Base-by-base conservation (phyloP, 768 basidiomycete genomes). In the Xerocomellus intermedius region DNA sequence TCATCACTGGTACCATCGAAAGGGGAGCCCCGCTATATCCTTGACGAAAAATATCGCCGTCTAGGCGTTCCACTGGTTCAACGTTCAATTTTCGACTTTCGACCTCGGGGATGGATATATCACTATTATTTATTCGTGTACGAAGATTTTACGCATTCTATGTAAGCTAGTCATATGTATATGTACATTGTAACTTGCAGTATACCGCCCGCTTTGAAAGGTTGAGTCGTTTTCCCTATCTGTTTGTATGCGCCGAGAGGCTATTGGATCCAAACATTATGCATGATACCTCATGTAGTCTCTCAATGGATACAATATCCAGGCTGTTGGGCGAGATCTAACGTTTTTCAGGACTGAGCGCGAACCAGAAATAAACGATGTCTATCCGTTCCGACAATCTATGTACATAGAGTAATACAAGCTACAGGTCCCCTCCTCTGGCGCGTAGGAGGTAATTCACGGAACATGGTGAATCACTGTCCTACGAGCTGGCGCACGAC, bases 401-500 rank as follows among this genome's bases (percentile, higher is more conserved):
- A 48, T 41, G 44, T 53, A 65, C 66, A 54, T 30, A 21, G 21
- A 16, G n/a, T 60, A 50, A 47, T 56, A 64, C 58, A 61, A 32
- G 32, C 19, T 49, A 48, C 28, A 50, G 16, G 17, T 19, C n/a
- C 19, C 26, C 22, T 30, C 30, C 13, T 26, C 19, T 10, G 28
- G 36, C 9, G 7, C 30, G 14, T 4, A 35, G 17, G 14, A 43
- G 38, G 17, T 3, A 9, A 22, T 53, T 35, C 9, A 14, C 42
- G 28, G 38, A 42, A 35, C n/a, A 21, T 5, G 26, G 16, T 10
- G 48, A 36, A 33, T 67, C 50, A 73, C 58, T 62, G 58, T 45
- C 59, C 65, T 21, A 85, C 69, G 43, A 80, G 77, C 48, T 77
- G 76, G 36, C 75, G 81, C 30, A 92, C 70, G n/a, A 91, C 80